phyloP scores from a whole-genome alignment of 345 rosid species.

The Eucalyptus tenuipes region DNA sequence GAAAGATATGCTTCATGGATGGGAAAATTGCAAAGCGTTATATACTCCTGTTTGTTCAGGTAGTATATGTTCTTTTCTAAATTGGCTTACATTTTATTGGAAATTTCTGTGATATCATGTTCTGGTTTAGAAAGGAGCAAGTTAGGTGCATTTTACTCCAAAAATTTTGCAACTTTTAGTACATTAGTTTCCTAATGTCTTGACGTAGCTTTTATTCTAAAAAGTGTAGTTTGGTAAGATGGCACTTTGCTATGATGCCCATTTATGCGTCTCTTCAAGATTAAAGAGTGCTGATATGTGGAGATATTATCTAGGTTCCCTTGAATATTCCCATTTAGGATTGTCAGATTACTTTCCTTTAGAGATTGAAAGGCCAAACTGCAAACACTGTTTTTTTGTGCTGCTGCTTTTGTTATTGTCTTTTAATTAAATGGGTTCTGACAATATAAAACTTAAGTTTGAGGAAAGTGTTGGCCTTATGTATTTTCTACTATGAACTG shows the following conservation, averaged over 20 bases:
- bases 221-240: background rate
- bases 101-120: background rate
- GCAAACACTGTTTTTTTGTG: background rate
- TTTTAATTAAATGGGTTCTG: background rate
- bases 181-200: background rate
- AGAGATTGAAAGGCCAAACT: background rate
- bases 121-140: background rate
- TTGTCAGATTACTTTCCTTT: background rate
- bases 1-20: slow-evolving; percentile 83
- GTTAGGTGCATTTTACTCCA: background rate
- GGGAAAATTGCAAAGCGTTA: slow-evolving; percentile 77
- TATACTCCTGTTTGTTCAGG: slow-evolving; percentile 91
- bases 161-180: background rate
- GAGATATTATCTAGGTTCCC: background rate
- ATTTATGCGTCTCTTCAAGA: background rate
- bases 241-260: background rate
- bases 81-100: background rate
- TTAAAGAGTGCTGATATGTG: background rate
- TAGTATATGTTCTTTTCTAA: background rate
- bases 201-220: background rate
- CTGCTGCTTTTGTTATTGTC: background rate
- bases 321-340: background rate
- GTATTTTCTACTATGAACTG: background rate
- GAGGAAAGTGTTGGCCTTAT: background rate
- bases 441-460: background rate